Base-by-base conservation (phyloP, 2,329 filamentous ascomycete species). In the Endoconidiophora laricicola region DNA sequence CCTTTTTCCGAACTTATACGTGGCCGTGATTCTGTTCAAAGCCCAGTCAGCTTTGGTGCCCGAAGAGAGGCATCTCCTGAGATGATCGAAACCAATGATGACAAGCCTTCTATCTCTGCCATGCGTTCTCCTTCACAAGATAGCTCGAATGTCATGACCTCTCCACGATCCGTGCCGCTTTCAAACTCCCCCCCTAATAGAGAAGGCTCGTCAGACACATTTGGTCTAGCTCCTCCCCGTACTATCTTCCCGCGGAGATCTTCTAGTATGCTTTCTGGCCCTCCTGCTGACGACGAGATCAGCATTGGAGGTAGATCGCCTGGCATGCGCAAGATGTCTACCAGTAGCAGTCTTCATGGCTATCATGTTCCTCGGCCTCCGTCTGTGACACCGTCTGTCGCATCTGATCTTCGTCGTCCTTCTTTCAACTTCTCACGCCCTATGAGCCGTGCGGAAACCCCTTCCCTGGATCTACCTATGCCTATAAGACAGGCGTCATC, bases 361-460 rank as follows among this genome's bases (percentile, higher is more conserved):
- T 2, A 73, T 70, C 47, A 64, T 74, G 52, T 71, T 74, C 14
- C 70, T 77, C 24, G 75, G 81, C 58, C 76, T 14, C 52, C 52
- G 12, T 54, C 52, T 4, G 48, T 50, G 9, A 94, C 88, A 1
- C 86, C 87, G 2, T 96, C 91, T 0, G 73, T 86, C 37, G 80
- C 79, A 54, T 96, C 90, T 1, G 86, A 94, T 54, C 60, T 87
- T 36, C 78, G 81, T 10, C 76, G 81, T 14, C 83, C 86, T 1
- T 78, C 83, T 0, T 90, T 93, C 66, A 96, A 98, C 65, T 96
- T 96, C 63, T 96, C 91, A 0, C 76, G 91, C 41, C 91, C 91
- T 0, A 66, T 94, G 54, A 95, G 90, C 63, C 74, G 81, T 60
- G 75, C 79, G 54, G 78, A 78, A 54, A 79, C 74, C 10, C 76